phyloP scores from a whole-genome alignment of 2,329 filamentous ascomycete species.

The Orbilia oligospora region DNA sequence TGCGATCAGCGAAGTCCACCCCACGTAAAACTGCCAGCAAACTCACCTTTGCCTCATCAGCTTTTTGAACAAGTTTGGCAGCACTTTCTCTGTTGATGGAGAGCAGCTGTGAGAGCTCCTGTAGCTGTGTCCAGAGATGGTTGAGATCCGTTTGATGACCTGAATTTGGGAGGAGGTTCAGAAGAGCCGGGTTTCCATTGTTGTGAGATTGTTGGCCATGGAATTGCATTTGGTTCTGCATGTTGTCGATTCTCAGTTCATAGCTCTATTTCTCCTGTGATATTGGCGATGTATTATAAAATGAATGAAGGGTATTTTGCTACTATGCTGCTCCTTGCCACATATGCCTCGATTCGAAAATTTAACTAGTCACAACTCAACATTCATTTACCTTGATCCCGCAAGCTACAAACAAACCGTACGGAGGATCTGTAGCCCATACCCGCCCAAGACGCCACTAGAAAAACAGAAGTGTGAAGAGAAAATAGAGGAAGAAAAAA shows the following conservation, averaged over 20 bases:
- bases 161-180: slow-evolving; percentile 56
- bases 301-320: neutral
- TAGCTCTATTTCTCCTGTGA: neutral
- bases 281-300: neutral
- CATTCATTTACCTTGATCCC: neutral
- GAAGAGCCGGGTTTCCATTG: slow-evolving; percentile 40
- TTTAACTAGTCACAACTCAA: neutral
- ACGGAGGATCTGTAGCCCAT: neutral
- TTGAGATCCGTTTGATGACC: slow-evolving; percentile 65
- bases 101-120: slow-evolving; percentile 63
- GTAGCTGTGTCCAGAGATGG: slow-evolving; percentile 64
- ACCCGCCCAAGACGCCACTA: neutral
- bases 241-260: slow-evolving; percentile 15
- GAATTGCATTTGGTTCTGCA: slow-evolving; percentile 56
- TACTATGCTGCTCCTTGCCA: neutral
- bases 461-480: neutral
- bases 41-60: slow-evolving; percentile 64
- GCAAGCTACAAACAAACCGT: neutral
- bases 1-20: neutral
- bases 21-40: neutral
- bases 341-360: neutral
- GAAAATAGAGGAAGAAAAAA: neutral
- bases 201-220: slow-evolving; percentile 43
- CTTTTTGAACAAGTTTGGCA: slow-evolving; percentile 62
- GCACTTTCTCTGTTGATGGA: slow-evolving; percentile 63